These are phyloP conservation scores for Lobosporangium transversale DNA, from an alignment of 192 early-diverging fungal genomes.

Conservation along the genomic window DNA sequence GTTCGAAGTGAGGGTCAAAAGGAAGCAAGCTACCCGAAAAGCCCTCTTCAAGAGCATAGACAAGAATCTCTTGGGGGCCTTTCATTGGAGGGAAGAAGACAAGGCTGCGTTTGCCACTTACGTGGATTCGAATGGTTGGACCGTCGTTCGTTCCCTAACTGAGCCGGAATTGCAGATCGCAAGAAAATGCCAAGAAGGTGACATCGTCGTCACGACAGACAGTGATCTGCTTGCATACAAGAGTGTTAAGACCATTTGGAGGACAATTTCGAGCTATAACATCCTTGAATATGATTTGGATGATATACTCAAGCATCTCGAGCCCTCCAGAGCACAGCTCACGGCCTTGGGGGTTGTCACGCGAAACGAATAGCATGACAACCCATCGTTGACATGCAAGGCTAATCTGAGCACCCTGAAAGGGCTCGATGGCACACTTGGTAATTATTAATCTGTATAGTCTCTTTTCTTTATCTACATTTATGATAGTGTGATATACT, in stretches of 20 bases:
- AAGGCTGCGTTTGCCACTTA: slow-evolving; percentile 4
- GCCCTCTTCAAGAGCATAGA: no score
- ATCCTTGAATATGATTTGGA: slow-evolving; percentile 1
- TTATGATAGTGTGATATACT: no score
- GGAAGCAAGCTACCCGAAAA: no score
- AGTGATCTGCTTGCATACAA: slow-evolving; percentile 16
- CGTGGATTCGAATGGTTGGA: background rate
- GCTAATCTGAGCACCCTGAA: no score
- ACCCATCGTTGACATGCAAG: background rate
- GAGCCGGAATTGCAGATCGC: slow-evolving; percentile 5
- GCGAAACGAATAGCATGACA: slow-evolving; percentile 4
- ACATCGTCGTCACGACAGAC: slow-evolving; percentile 4
- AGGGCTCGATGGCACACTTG: no score
- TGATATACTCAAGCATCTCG: background rate
- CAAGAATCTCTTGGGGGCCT: no score
- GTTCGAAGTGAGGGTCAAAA: no score
- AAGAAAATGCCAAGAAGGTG: background rate
- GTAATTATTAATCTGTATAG: no score
- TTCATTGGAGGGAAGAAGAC: no score
- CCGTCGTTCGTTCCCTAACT: background rate
- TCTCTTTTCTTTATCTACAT: no score
- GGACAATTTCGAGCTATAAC: background rate
- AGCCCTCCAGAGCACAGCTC: slow-evolving; percentile 1
- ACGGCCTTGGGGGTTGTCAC: background rate
- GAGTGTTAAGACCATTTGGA: slow-evolving; percentile 4